Evolutionary conservation across 192 early-diverging fungal species (phyloP), one percentile per base, ranked within the genome.

Genomic region (Polychytrium aggregatum): DNA sequence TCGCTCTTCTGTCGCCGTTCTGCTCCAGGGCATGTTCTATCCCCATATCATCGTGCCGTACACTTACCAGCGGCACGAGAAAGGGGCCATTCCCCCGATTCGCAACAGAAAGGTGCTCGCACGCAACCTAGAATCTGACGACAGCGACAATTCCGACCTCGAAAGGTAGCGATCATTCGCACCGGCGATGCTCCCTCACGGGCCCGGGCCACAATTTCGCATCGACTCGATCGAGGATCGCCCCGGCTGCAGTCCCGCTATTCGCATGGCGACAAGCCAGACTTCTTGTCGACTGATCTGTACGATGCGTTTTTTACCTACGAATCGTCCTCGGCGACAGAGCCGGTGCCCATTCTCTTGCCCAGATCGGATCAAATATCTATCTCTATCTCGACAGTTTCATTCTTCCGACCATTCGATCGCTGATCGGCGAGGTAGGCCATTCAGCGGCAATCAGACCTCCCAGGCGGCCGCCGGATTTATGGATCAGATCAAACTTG

Each of bases 21-120:
- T n/a, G n/a, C n/a, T n/a, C n/a, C 24, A 42, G 41, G 41, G 41
- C 41, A 20, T n/a, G 8, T 7, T 18, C 8, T 42, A 42, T 42
- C 41, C 41, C 10, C 41, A 42, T 20, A 42, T 42, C 8, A 7
- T 42, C 24, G 41, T 42, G 13, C 41, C 41, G 9, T 42, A 42
- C 24, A 7, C 20, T 9, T 42, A 13, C 41, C n/a, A n/a, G n/a
- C n/a, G n/a, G n/a, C n/a, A n/a, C n/a, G n/a, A n/a, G n/a, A n/a
- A n/a, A n/a, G n/a, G n/a, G 9, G n/a, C 8, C 8, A 42, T 20
- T 21, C 41, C 8, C 8, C 41, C n/a, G 20, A 18, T 21, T 18
- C 20, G 8, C 10, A 42, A 42, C 24, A 13, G 11, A 13, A 13
- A 18, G 13, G 8, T 18, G 41, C 41, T 7, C 10, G 22, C 24